Evolutionary conservation across 2,329 filamentous ascomycete genomes (phyloP).

Genomic region (Monosporascus sp.): DNA sequence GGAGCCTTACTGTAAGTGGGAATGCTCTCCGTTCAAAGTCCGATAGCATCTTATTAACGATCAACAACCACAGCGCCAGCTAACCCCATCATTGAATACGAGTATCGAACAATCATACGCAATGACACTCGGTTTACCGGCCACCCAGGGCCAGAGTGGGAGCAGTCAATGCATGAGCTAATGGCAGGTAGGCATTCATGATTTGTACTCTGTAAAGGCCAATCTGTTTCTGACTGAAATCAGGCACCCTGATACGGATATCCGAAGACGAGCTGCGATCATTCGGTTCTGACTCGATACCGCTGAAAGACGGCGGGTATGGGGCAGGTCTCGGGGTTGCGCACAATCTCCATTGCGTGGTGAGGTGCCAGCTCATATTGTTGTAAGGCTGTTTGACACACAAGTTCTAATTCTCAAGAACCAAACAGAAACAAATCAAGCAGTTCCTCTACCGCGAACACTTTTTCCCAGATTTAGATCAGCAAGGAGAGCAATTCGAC

Average conservation of each 20-base stretch:
- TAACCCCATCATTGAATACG: not conserved
- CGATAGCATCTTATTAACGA: too few species aligned
- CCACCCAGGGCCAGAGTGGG: conserved; percentile 1
- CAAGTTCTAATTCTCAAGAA: not conserved
- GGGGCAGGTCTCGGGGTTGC: conserved; percentile 4
- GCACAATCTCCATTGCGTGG: conserved; percentile 7
- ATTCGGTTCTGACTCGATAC: conserved; percentile 1
- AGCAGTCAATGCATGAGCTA: conserved; percentile 1
- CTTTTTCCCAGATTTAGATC: conserved; percentile 1
- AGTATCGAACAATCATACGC: not conserved
- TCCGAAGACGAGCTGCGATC: conserved; percentile 1
- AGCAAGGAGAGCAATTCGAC: not conserved
- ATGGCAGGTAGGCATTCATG: not conserved
- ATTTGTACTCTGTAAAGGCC: too few species aligned
- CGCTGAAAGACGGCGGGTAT: conserved; percentile 4
- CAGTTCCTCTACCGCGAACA: conserved; percentile 5
- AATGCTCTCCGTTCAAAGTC: too few species aligned
- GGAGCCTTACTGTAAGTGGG: too few species aligned
- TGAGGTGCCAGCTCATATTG: not conserved
- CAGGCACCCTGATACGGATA: conserved; percentile 3
- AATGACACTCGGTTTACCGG: conserved; percentile 3
- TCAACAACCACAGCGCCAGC: too few species aligned
- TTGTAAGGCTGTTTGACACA: not conserved
- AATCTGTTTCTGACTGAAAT: too few species aligned
- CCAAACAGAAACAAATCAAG: conserved; percentile 4